phyloP scores from a whole-genome alignment of 2,329 filamentous ascomycete genomes.

The Diaporthe humulicola region DNA sequence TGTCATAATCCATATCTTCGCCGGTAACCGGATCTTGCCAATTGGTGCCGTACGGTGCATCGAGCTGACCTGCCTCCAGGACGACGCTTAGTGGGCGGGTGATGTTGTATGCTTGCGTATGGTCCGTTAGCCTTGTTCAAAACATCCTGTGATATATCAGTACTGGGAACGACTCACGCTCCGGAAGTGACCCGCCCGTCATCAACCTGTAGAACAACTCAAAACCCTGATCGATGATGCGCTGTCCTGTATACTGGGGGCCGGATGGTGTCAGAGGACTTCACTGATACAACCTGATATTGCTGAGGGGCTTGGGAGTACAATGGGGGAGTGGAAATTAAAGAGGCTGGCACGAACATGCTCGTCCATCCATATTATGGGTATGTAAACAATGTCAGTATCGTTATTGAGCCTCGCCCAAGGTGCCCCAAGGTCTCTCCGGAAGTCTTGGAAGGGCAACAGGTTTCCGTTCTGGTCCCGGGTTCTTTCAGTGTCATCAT shows the following conservation, averaged over 20 bases:
- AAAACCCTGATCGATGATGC: slow-evolving; percentile 4
- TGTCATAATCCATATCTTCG: neutral
- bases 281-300: rapidly evolving
- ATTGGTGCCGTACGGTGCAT: rapidly evolving
- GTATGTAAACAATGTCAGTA: neutral
- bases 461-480: neutral
- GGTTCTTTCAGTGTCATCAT: too few relatives aligned
- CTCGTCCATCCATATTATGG: neutral
- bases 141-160: neutral
- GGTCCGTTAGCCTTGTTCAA: neutral
- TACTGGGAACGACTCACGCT: neutral
- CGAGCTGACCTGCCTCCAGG: neutral
- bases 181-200: neutral
- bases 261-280: neutral
- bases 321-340: neutral
- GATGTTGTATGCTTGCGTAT: neutral
- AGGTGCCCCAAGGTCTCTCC: neutral
- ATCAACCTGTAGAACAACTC: neutral
- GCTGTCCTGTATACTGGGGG: neutral
- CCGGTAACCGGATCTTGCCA: neutral
- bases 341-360: neutral
- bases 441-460: neutral
- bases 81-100: neutral
- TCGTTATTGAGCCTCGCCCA: neutral
- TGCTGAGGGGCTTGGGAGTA: too few relatives aligned